phyloP scores from a whole-genome alignment of 1,139 yeast genomes.

The Hansenula sp. region DNA sequence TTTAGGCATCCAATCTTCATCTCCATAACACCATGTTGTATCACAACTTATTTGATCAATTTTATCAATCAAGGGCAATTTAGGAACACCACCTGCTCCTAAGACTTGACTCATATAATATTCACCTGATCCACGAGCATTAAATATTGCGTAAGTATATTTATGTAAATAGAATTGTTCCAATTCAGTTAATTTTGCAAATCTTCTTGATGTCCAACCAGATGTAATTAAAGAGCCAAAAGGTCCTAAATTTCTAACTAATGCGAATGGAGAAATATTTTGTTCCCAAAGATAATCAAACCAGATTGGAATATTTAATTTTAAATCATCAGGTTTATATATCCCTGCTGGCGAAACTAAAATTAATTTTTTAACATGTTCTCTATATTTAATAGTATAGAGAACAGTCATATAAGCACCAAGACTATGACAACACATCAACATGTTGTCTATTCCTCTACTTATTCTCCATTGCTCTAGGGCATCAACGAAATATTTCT shows the following conservation, averaged over 20 bases:
- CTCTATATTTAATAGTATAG: slow-evolving; percentile 69
- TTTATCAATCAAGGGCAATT: slow-evolving; percentile 54
- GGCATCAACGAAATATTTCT: slow-evolving; percentile 72
- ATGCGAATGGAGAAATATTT: slow-evolving; percentile 65
- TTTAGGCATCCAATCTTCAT: slow-evolving; percentile 67
- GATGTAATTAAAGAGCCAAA: slow-evolving; percentile 69
- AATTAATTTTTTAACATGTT: slow-evolving; percentile 56
- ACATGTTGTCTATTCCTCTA: slow-evolving; percentile 51
- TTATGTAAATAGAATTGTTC: slow-evolving; percentile 50
- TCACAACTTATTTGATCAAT: slow-evolving; percentile 47
- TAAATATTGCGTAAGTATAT: slow-evolving; percentile 69
- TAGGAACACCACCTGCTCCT: slow-evolving; percentile 74
- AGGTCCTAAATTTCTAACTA: slow-evolving; percentile 62
- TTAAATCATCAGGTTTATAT: slow-evolving; percentile 35
- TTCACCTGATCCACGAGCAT: slow-evolving; percentile 72
- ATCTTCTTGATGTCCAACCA: slow-evolving; percentile 73
- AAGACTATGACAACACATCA: slow-evolving; percentile 84
- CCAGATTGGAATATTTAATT: slow-evolving; percentile 54
- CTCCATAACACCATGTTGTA: slow-evolving; percentile 68
- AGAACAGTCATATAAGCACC: slow-evolving; percentile 85
- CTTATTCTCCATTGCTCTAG: slow-evolving; percentile 71
- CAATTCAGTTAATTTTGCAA: slow-evolving; percentile 42
- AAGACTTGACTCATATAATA: slow-evolving; percentile 65
- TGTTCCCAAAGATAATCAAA: slow-evolving; percentile 65
- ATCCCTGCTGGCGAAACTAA: slow-evolving; percentile 85